Evolutionary conservation across 805 yeast species (phyloP), one percentile per base, ranked within the genome.

Genomic region (Wickerhamiella brachini): DNA sequence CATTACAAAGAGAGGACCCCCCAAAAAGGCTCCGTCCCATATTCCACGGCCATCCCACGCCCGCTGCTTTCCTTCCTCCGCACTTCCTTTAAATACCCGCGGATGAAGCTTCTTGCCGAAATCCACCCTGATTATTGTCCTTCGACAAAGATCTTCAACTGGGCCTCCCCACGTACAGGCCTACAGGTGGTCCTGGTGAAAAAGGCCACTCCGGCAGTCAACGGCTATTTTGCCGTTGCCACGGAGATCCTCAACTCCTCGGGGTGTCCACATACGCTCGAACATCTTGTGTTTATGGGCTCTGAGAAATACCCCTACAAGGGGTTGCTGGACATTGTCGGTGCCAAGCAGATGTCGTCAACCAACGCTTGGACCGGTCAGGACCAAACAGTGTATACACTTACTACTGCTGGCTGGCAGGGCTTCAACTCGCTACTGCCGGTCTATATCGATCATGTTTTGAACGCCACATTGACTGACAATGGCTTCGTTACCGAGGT

Each of bases 341-440:
- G 97, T 5, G 86, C 87, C 62, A 68, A 85, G 51, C 81, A 87
- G 55, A 84, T 82, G 66, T 83, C 95, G 1, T 74, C 79, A 5
- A 93, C 97, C 0, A 93, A 93, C 62, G 98, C 98, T 0, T 89
- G 96, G 96, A 93, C 98, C 0, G 87, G 83, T 0, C 86, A 93
- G 4, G 97, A 93, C 67, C 95, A 86, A 63, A 93, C 98, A 0
- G 96, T 88, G 1, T 93, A 93, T 60, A 87, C 96, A 2, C 71
- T 93, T 51, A 76, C 83, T 8, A 80, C 95, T 39, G 97, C 97
- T 0, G 97, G 97, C 9, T 89, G 96, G 95, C 86, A 85, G 51
- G 97, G 97, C 1, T 93, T 93, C 68, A 78, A 77, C 47, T 75
- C 80, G 54, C 68, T 93, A 26, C 73, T 93, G 29, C 97, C 98